Percentiles rank a stretch among this genome's conserved stretches.
Evolutionary conservation across 1,284 basidiomycete genomes (phyloP).

Genomic region (Mycena sp.): DNA sequence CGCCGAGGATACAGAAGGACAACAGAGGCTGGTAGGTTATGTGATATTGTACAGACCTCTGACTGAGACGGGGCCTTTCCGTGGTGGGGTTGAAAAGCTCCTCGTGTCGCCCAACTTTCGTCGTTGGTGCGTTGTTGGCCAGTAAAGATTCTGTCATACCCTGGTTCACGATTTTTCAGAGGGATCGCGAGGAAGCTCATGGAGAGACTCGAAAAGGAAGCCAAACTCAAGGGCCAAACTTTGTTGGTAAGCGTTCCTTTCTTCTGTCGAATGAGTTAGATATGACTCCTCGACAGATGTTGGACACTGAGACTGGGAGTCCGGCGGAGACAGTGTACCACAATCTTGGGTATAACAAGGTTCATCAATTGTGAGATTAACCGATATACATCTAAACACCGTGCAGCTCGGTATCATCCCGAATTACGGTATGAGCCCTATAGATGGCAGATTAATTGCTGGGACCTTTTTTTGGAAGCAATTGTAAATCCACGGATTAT

Average conservation of each 20-base stretch:
- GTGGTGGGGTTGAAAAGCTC: slow-evolving; percentile 34
- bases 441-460: slow-evolving; percentile 4
- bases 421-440: slow-evolving; percentile 16
- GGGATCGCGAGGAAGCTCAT: slow-evolving; percentile 22
- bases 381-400: background rate
- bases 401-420: slow-evolving; percentile 23
- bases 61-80: slow-evolving; percentile 25
- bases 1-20: background rate
- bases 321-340: slow-evolving; percentile 23
- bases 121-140: slow-evolving; percentile 22
- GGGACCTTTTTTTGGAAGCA: slow-evolving; percentile 27
- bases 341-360: slow-evolving; percentile 19
- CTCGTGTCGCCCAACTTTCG: slow-evolving; percentile 29
- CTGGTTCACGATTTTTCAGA: background rate
- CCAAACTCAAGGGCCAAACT: slow-evolving; percentile 20
- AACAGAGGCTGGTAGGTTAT: slow-evolving; percentile 17
- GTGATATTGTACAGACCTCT: slow-evolving; percentile 17
- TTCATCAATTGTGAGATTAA: background rate
- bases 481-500: no score
- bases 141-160: background rate
- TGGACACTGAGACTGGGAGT: slow-evolving; percentile 21
- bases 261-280: no score
- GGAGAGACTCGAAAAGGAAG: slow-evolving; percentile 18
- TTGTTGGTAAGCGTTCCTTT: slow-evolving; percentile 5
- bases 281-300: background rate